Evolutionary conservation across 208 protist species (phyloP), one percentile per base, ranked within the genome.

Genomic region (Leishmania guyanensis): DNA sequence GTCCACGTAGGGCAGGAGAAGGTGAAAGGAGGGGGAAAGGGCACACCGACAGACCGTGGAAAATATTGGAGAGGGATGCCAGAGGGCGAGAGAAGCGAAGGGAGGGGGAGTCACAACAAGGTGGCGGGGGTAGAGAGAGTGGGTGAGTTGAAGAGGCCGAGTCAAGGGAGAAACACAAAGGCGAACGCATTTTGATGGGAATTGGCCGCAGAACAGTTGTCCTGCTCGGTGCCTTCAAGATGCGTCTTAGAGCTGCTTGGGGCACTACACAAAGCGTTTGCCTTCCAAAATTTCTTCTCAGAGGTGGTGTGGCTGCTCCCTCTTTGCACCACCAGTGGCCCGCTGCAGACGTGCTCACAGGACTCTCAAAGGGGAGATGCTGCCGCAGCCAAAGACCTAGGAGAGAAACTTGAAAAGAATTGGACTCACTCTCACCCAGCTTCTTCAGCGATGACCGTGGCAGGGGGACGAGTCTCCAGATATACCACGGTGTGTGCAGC

Each of bases 11-110:
- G 71, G 81, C 36, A 80, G 75, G 82, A 78, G 26, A 72, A 26
- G 51, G 77, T 72, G 56, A 64, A 29, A 76, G 62, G 73, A 66
- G n/a, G 71, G 43, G 26, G 72, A 76, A 64, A 87, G 65, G 29
- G 71, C 50, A 54, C 14, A 60, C 48, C 43, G 70, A 82, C 3
- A 72, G 2, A 22, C 29, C 36, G 53, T 58, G 60, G 60, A n/a
- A 53, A 64, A 17, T 53, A 4, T 68, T 39, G n/a, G n/a, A 74
- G 58, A 16, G 58, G 8, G 58, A 26, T 64, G 68, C 43, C 14
- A 10, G n/a, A 73, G 68, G 33, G 69, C 39, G 16, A 39, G 69
- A 33, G 69, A n/a, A 74, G 69, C 14, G 29, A n/a, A 74, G 68
- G 68, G 43, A 46, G 3, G 29, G 43, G 29, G 12, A 20, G 20